These are phyloP conservation scores for Quercus tomentella DNA, from an alignment of 331 rosid genomes.

Conservation along the genomic window DNA sequence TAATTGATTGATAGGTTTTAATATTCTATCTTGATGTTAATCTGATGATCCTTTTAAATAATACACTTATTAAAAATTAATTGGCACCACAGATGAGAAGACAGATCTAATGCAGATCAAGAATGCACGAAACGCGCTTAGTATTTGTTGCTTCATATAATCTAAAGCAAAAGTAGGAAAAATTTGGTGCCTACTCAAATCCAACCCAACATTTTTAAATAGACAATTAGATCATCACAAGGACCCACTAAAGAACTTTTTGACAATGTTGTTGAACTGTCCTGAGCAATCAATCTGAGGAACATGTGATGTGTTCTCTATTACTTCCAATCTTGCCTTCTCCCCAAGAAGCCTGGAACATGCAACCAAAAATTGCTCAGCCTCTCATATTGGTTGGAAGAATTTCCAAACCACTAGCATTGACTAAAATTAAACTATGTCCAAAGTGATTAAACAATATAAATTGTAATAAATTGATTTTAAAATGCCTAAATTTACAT, in stretches of 20 bases:
- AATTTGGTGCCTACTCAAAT: not conserved
- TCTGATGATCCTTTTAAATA: no score
- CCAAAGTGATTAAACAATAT: not conserved
- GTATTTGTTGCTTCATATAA: not conserved
- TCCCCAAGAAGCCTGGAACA: slow-evolving; percentile 56
- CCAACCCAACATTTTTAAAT: not conserved
- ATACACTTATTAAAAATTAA: not conserved
- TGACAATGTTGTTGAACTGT: slow-evolving; percentile 58
- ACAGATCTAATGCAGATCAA: not conserved
- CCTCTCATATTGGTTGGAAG: not conserved
- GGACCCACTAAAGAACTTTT: slow-evolving; percentile 36
- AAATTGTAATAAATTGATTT: not conserved
- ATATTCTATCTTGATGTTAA: no score
- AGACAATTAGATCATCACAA: not conserved
- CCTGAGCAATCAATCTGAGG: slow-evolving; percentile 68
- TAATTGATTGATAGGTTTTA: no score
- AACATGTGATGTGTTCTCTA: slow-evolving; percentile 68
- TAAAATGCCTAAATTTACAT: not conserved
- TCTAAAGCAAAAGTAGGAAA: not conserved
- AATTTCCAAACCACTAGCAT: not conserved
- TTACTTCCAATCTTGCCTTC: slow-evolving; percentile 61
- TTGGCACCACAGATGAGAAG: not conserved
- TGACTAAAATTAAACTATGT: not conserved
- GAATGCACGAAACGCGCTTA: not conserved
- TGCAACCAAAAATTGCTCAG: not conserved